Evolutionary conservation across 1,284 basidiomycete species (phyloP), one percentile per base, ranked within the genome.

Genomic region (Meripilus lineatus): DNA sequence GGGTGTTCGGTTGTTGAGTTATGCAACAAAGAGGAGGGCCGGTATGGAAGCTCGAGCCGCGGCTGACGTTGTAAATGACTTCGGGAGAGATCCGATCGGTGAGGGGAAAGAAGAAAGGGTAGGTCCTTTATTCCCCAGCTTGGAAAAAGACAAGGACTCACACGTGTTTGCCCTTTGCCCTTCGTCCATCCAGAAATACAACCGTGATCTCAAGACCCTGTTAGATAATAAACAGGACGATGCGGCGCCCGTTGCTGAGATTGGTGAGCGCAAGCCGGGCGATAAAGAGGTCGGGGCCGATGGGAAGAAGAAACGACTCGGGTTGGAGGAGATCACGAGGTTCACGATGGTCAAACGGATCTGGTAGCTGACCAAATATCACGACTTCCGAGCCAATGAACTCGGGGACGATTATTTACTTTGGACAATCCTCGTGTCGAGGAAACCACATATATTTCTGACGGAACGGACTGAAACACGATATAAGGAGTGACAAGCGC

Each of bases 271-370:
- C 33, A 67, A 64, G 45, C 57, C 66, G 3, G 15, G 44, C 15
- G 17, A 38, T 24, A 39, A 49, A 38, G 34, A 44, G 35, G 66
- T 57, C 17, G 46, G 51, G 13, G 48, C 45, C 24, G 54, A 51
- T 38, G 66, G 56, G 23, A 78, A 79, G 64, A 81, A 72, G 56
- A 81, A 78, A 50, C 64, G 71, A 47, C 74, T 87, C 49, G 77
- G 79, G 45, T 63, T 95, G 47, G 90, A 94, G 59, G 90, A 94
- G 55, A 74, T 94, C 46, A 93, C 89, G 30, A 67, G 92, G 46
- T 95, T 88, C 70, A 93, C 91, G 18, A 95, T 95, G 92, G 86
- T 93, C 30, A 94, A 94, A 60, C 75, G 89, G 35, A 93, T 94
- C 42, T 93, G 89, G 89, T 93, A 51, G 59, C n/a, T n/a, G n/a